Percentiles rank a stretch among this genome's conserved stretches.
Evolutionary conservation across 2,329 filamentous ascomycete species (phyloP).

Genomic region (Coniella lustricola): DNA sequence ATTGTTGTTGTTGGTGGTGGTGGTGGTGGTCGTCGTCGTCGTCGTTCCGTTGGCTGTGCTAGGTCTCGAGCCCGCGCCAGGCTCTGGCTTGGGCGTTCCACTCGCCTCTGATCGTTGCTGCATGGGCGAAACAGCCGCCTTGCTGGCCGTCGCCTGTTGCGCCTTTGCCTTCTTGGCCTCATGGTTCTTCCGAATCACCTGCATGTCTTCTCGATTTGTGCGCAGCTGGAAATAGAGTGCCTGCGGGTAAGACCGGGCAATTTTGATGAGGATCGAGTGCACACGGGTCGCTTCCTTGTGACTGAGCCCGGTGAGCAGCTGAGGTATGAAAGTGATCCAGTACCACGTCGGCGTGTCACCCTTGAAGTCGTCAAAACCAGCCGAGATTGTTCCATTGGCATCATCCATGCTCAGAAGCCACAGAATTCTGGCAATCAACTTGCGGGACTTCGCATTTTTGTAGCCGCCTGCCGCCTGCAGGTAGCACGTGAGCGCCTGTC

Average conservation of each 20-base stretch:
- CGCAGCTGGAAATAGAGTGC: constrained; percentile 91
- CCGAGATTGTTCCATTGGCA: constrained; percentile 70
- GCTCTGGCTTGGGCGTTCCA: constrained; percentile 26
- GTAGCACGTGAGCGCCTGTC: constrained; percentile 92
- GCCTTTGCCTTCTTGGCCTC: constrained; percentile 59
- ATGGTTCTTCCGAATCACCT: constrained; percentile 82
- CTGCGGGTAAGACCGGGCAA: constrained; percentile 93
- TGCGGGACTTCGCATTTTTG: constrained; percentile 94
- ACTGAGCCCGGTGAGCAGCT: constrained; percentile 83
- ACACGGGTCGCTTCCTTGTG: constrained; percentile 87
- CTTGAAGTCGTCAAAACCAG: constrained; percentile 92
- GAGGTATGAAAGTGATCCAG: constrained; percentile 98
- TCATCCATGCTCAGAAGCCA: constrained; percentile 96
- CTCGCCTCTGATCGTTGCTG: constrained; percentile 47
- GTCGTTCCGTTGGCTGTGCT: constrained; percentile 44
- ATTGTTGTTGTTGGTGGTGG: constrained; percentile 26
- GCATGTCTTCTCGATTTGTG: constrained; percentile 90
- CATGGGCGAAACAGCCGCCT: constrained; percentile 39
- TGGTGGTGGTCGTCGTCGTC: too few relatives aligned
- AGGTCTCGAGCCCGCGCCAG: constrained; percentile 33
- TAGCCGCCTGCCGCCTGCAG: constrained; percentile 92
- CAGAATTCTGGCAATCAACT: constrained; percentile 84
- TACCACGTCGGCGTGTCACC: constrained; percentile 98
- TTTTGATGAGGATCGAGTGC: constrained; percentile 79
- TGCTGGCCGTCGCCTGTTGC: constrained; percentile 38